These are phyloP conservation scores for Acer negundo DNA, from an alignment of 345 rosid genomes.

Conservation along the genomic window DNA sequence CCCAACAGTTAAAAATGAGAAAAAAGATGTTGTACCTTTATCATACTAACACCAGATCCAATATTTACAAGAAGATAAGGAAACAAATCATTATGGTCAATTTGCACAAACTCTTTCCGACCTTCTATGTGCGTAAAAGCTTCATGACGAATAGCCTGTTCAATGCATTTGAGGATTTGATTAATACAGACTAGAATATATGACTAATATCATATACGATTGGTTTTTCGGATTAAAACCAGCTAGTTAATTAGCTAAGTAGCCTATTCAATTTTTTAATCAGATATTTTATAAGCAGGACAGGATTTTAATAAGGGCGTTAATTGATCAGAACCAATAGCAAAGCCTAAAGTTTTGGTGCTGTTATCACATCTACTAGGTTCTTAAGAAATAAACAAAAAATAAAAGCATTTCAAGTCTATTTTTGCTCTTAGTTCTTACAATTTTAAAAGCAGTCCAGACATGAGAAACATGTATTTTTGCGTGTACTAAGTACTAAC, in stretches of 20 bases:
- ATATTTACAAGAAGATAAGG: conserved; percentile 98
- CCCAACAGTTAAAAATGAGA: conserved; percentile 15
- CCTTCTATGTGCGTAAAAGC: conserved; percentile 98
- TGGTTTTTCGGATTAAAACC: background rate
- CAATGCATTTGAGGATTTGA: conserved; percentile 15
- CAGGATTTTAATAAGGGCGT: background rate
- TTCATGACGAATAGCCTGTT: conserved; percentile 99
- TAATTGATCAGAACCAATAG: background rate
- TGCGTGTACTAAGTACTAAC: background rate
- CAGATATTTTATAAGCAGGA: background rate
- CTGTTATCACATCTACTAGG: background rate
- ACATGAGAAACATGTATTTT: too few species aligned
- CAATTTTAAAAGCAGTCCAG: background rate
- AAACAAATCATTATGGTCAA: conserved; percentile 83
- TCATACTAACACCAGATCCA: conserved; percentile 99
- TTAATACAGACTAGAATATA: background rate
- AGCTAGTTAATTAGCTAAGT: background rate
- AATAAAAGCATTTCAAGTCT: background rate
- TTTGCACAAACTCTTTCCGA: conserved; percentile 92
- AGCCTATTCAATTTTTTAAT: background rate
- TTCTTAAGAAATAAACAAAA: background rate
- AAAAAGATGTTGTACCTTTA: conserved; percentile 60
- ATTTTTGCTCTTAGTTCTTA: background rate
- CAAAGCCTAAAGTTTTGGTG: background rate
- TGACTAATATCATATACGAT: background rate